Evolutionary conservation across 129 eudicot species (phyloP), one percentile per base, ranked within the genome.

Genomic region (Silybum marianum): DNA sequence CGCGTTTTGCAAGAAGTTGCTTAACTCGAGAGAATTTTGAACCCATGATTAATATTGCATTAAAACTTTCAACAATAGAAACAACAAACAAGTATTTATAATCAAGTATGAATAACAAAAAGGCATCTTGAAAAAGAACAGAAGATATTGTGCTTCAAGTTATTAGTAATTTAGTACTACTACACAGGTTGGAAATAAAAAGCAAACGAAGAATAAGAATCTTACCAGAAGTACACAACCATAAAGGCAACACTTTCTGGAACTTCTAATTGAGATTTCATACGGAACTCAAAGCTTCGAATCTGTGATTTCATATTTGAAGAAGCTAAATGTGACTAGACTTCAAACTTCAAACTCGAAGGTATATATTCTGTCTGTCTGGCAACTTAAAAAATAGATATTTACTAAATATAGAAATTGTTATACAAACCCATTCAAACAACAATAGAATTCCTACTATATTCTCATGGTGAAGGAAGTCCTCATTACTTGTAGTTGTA

Each of bases 21-120:
- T 79, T 88, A 25, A 85, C 78, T 63, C 91, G 80, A 71, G 91
- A 88, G 46, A 82, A 21, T 36, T 51, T 62, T 21, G 78, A 74
- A 70, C 87, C 91, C 91, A 88, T 88, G 69, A 26, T 46, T 48
- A 11, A 22, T 77, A 72, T 30, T 32, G 44, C 65, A 11, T 40
- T 18, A 73, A 1, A 21, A 58, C 24, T 36, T 36, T 70, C 72
- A 34, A n/a, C 40, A 34, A 21, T 0, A 40, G 65, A 26, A 71
- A 30, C 80, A 54, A 60, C 44, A 6, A 18, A 58, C 42, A 66
- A 48, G 76, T 66, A 38, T 72, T 72, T 71, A 79, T 72, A 42
- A 74, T 51, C 32, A 74, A 51, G 67, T 58, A 60, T 80, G 65
- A 48, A 63, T 51, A 22, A 63, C 7, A 62, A 66, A 78, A 78